Percentiles rank a stretch among this genome's conserved stretches.
Evolutionary conservation across 257 asterid genomes (phyloP).

Genomic region (Solanum raphanifolium): DNA sequence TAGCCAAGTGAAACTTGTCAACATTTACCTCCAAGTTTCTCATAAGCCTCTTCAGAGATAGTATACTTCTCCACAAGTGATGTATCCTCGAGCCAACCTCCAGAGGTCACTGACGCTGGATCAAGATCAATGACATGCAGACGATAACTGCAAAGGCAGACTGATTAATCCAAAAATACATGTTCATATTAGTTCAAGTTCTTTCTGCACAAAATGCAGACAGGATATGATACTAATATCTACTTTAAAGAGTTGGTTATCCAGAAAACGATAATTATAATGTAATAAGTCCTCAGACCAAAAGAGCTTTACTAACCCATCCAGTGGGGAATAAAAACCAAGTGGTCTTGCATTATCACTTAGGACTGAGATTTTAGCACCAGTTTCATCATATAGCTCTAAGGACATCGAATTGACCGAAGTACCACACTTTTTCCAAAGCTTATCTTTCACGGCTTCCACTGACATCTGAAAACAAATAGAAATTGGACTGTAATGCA

Average conservation of each 20-base stretch:
- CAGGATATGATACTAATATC: neutral
- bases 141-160: slow-evolving; percentile 45
- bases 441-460: slow-evolving; percentile 81
- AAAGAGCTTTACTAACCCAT: slow-evolving; percentile 43
- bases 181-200: neutral
- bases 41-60: slow-evolving; percentile 89
- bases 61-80: slow-evolving; percentile 93
- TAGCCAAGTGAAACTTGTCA: neutral
- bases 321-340: slow-evolving; percentile 84
- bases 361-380: slow-evolving; percentile 52
- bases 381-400: slow-evolving; percentile 76
- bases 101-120: slow-evolving; percentile 88
- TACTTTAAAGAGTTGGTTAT: neutral
- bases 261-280: neutral
- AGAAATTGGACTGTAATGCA: neutral
- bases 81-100: slow-evolving; percentile 97
- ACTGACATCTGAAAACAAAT: slow-evolving; percentile 49
- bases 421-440: slow-evolving; percentile 93
- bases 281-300: neutral
- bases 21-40: slow-evolving; percentile 61
- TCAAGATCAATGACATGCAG: slow-evolving; percentile 78
- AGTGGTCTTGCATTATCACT: slow-evolving; percentile 51
- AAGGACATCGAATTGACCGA: slow-evolving; percentile 72
- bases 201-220: neutral
- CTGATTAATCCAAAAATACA: neutral